Conservation (phyloP, 805 yeast genomes). For the Saccharomyces eubayanus region DNA sequence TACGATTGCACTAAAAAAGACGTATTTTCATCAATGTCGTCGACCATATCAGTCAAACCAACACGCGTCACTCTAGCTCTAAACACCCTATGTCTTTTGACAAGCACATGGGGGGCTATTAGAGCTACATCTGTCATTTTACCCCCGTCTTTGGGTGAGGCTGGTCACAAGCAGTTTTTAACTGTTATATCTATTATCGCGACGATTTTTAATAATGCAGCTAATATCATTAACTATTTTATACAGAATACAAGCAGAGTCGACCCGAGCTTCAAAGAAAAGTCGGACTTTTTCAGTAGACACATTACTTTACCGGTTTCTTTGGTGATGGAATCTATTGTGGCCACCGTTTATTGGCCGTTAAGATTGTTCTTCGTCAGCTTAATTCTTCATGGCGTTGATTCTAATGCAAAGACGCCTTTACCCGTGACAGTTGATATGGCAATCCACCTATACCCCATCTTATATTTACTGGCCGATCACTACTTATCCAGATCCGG, state of each 20-base stretch:
- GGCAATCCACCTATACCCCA: constrained; percentile 53
- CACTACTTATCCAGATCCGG: constrained; percentile 42
- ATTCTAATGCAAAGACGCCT: constrained; percentile 16
- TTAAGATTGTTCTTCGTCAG: constrained; percentile 44
- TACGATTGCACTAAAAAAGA: not conserved
- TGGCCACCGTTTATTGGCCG: constrained; percentile 63
- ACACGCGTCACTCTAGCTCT: constrained; percentile 11
- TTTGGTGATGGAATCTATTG: constrained; percentile 51
- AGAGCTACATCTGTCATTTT: constrained; percentile 28
- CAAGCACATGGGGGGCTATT: constrained; percentile 25
- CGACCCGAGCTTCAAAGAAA: not conserved
- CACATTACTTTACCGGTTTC: constrained; percentile 40
- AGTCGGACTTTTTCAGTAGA: constrained; percentile 26
- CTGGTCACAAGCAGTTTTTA: constrained; percentile 65
- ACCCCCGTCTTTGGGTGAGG: constrained; percentile 44
- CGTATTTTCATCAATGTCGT: not conserved
- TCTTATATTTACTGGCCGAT: constrained; percentile 43
- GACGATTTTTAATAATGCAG: constrained; percentile 37
- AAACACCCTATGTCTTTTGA: constrained; percentile 14
- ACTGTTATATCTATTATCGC: constrained; percentile 54
- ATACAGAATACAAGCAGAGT: constrained; percentile 2
- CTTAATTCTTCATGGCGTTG: constrained; percentile 36
- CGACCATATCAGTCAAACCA: constrained; percentile 1
- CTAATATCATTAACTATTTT: constrained; percentile 35
- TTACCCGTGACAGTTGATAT: constrained; percentile 48